phyloP scores from a whole-genome alignment of 176 grass and related monocot genomes.

The Carex pumila region DNA sequence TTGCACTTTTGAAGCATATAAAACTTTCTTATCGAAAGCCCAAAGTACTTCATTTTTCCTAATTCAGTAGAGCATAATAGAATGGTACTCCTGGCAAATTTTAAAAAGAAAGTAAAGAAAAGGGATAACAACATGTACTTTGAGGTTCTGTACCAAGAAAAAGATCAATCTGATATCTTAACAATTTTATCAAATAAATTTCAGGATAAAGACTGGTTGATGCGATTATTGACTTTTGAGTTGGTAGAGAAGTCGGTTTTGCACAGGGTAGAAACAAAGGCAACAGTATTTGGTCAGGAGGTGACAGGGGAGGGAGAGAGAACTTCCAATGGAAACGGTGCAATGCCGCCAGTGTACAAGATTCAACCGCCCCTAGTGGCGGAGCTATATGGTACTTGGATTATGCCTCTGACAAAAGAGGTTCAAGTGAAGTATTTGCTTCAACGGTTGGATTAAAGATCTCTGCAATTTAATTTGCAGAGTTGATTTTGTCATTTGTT shows the following conservation, averaged over 20 bases:
- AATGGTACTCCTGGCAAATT: neutral
- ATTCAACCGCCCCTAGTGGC: slow-evolving; percentile 66
- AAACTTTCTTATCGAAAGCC: neutral
- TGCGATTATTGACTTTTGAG: slow-evolving; percentile 67
- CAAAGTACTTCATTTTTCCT: neutral
- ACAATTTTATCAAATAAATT: slow-evolving; percentile 14
- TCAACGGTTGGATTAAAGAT: slow-evolving; percentile 61
- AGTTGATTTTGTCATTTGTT: neutral
- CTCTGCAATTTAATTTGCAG: neutral
- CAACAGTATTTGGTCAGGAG: slow-evolving; percentile 73
- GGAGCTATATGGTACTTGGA: slow-evolving; percentile 59
- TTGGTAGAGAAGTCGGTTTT: slow-evolving; percentile 52
- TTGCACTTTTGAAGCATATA: neutral
- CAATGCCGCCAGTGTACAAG: slow-evolving; percentile 47
- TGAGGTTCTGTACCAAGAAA: neutral
- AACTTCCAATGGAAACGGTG: neutral
- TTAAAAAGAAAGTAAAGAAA: neutral
- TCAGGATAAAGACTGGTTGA: slow-evolving; percentile 50
- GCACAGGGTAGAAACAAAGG: slow-evolving; percentile 61
- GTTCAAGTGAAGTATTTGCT: slow-evolving; percentile 84
- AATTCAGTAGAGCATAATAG: neutral
- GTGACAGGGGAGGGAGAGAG: slow-evolving; percentile 39
- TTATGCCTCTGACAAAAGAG: slow-evolving; percentile 93
- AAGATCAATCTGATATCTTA: neutral
- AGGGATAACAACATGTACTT: neutral